phyloP scores from a whole-genome alignment of 2,329 filamentous ascomycete genomes.

The Exophiala sp. region DNA sequence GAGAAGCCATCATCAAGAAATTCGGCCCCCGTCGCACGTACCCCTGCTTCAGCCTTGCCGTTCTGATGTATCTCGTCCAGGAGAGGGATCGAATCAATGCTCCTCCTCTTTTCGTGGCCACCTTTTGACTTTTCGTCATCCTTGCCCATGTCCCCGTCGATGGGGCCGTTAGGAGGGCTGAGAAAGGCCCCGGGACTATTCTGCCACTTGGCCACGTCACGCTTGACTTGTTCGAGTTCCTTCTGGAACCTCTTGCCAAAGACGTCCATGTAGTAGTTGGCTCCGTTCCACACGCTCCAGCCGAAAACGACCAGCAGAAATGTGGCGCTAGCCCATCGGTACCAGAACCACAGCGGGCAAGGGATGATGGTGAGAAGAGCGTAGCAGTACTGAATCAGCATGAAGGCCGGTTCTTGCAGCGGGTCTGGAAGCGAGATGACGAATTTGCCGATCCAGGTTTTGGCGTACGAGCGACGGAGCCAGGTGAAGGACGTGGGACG shows the following conservation, averaged over 20 bases:
- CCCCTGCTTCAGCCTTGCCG: constrained; percentile 2
- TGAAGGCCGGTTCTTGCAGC: constrained; percentile 86
- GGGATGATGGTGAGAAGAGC: constrained; percentile 91
- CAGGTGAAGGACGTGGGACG: constrained; percentile 96
- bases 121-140: background rate
- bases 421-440: constrained; percentile 72
- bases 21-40: constrained; percentile 12
- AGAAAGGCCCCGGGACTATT: constrained; percentile 42
- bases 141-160: constrained; percentile 9
- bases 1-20: constrained; percentile 13
- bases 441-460: constrained; percentile 80
- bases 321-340: constrained; percentile 68
- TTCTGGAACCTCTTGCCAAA: constrained; percentile 97
- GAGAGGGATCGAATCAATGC: constrained; percentile 25
- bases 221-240: constrained; percentile 83
- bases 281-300: constrained; percentile 95
- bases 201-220: constrained; percentile 88
- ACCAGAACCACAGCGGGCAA: constrained; percentile 93
- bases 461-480: constrained; percentile 87
- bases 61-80: constrained; percentile 21
- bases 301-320: constrained; percentile 83
- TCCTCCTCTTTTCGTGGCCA: constrained; percentile 12
- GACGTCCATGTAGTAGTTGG: constrained; percentile 96
- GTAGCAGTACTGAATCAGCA: constrained; percentile 92
- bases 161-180: constrained; percentile 16